A percentile compares a stretch with the other conserved stretches of the same genome.
Evolutionary conservation across 345 rosid species (phyloP).

Genomic region (Salix caprea): DNA sequence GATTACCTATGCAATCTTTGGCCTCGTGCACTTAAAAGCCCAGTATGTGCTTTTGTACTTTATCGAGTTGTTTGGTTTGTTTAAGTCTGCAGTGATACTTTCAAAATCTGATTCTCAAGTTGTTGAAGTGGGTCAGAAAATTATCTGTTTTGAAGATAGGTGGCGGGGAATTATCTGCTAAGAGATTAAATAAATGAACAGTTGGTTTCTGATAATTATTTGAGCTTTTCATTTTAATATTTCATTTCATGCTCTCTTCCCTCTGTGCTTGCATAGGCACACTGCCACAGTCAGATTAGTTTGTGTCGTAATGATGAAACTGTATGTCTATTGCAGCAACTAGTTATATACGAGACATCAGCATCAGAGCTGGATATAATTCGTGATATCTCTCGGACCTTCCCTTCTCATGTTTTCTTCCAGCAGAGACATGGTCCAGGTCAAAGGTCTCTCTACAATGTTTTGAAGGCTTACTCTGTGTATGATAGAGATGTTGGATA

Average conservation of each 20-base stretch:
- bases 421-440: constrained; percentile 99
- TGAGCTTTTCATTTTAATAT: background rate
- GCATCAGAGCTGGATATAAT: constrained; percentile 91
- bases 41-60: background rate
- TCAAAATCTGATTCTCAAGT: background rate
- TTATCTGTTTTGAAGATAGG: background rate
- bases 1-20: background rate
- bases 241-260: background rate
- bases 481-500: constrained; percentile 93
- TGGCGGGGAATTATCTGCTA: background rate
- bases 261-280: background rate
- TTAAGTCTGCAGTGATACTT: background rate
- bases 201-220: background rate
- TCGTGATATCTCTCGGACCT: constrained; percentile 90
- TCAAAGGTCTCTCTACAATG: constrained; percentile 94
- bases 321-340: constrained; percentile 56
- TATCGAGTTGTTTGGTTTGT: background rate
- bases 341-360: constrained; percentile 83
- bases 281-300: background rate
- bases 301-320: background rate
- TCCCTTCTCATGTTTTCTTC: constrained; percentile 94
- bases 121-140: background rate
- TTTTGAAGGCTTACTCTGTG: constrained; percentile 93
- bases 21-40: background rate
- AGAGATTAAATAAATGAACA: background rate